Conservation (phyloP, 192 early-diverging fungal genomes). For the Linnemannia hyalina region DNA sequence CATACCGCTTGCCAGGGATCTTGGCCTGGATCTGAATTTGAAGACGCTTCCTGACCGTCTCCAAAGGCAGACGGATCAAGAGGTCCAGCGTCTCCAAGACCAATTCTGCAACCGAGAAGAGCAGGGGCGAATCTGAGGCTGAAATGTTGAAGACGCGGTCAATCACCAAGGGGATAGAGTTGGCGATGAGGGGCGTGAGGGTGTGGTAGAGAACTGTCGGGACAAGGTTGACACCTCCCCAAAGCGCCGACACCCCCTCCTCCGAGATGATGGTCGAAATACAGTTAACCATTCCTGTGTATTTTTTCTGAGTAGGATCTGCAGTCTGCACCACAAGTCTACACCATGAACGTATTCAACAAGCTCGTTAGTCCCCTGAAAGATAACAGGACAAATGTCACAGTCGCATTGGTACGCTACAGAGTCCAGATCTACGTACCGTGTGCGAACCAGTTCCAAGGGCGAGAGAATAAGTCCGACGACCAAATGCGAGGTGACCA, state of each 20-base stretch:
- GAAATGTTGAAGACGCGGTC: slow-evolving; percentile 73
- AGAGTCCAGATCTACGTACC: slow-evolving; percentile 60
- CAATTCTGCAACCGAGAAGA: slow-evolving; percentile 73
- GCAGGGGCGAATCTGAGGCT: slow-evolving; percentile 71
- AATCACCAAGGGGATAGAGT: slow-evolving; percentile 74
- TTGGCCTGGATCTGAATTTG: slow-evolving; percentile 82
- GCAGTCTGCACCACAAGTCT: slow-evolving; percentile 89
- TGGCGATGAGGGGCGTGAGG: slow-evolving; percentile 78
- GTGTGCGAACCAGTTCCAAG: slow-evolving; percentile 89
- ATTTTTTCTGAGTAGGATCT: slow-evolving; percentile 82
- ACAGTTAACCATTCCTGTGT: slow-evolving; percentile 84
- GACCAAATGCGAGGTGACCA: slow-evolving; percentile 78
- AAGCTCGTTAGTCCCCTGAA: not conserved
- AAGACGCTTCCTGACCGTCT: slow-evolving; percentile 87
- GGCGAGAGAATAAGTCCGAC: slow-evolving; percentile 89
- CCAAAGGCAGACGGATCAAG: slow-evolving; percentile 84
- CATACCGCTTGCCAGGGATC: slow-evolving; percentile 67
- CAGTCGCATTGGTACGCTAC: not conserved
- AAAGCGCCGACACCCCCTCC: slow-evolving; percentile 79
- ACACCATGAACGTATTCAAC: not conserved
- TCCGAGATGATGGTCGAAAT: slow-evolving; percentile 82
- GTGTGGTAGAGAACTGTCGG: slow-evolving; percentile 87
- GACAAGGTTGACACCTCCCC: slow-evolving; percentile 76
- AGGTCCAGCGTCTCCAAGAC: slow-evolving; percentile 79
- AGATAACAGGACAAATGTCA: not conserved